Base-by-base conservation (phyloP, 345 rosid species). In the Lenwebbia sp. region DNA sequence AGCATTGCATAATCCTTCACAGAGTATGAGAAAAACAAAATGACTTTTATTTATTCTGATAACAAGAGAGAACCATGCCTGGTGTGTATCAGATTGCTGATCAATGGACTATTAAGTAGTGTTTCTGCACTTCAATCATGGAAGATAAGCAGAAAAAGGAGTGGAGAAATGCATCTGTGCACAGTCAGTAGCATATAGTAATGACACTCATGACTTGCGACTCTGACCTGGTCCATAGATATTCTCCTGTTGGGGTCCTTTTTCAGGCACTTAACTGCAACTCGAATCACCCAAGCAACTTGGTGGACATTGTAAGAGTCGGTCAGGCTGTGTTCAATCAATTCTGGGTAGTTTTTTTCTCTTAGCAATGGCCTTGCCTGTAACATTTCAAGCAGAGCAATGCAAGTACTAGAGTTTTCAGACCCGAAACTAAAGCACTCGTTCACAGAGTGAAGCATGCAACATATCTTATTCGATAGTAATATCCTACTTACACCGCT, bases 301-400 rank as follows among this genome's bases (percentile, higher is more conserved):
- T 94, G 96, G 86, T 92, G 92, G 41, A 94, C 91, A 85, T 94
- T 92, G 6, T 92, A 93, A 14, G 92, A 87, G 49, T 89, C 92
- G 54, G 88, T n/a, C 54, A 94, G 91, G 87, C 93, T 89, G 15
- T 87, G 89, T 83, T 94, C 95, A 23, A 93, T 91, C 55, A 93
- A 86, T 86, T 85, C 92, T 26, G 94, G 93, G 70, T 92, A 94
- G 85, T 94, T 94, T 85, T 90, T 88, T 57, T 91, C 92, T 86
- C 92, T 93, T 37, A 94, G 47, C 40, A 91, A 83, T 49, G 93
- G 93, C 83, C 94, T 90, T 86, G 94, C 95, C 96, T 93, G 93
- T 47, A 60, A 65, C 62, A 78, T 37, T n/a, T 21, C 47, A 10
- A 70, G 81, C 81, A 70, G 81, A 70, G 41, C 81, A 70, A 70